Base-by-base conservation (phyloP, 2,329 filamentous ascomycete genomes). In the Emergomyces orientalis region DNA sequence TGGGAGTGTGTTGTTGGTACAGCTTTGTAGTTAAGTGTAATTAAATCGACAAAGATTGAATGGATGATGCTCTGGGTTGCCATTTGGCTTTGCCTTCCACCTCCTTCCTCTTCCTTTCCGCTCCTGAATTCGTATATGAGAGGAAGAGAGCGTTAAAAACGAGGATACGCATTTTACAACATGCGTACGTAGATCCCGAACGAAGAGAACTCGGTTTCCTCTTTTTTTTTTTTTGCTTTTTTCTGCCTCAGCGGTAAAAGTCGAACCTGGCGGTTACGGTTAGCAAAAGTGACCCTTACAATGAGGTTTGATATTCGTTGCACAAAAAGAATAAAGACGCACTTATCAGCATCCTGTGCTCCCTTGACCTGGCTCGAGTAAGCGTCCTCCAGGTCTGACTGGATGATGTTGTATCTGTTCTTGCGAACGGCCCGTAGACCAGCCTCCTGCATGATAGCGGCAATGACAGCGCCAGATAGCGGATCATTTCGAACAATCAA, bases 391-490 rank as follows among this genome's bases (percentile, higher is more conserved):
- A 99, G 81, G 78, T 99, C 94, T 66, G 84, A 86, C 81, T 99
- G 94, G 72, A 99, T 97, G 75, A 99, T 99, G 78, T 99, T 97
- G 80, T 99, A 99, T 71, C 94, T 83, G 79, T 99, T 97, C 86
- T 97, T 97, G 71, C 93, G 85, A 67, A 97, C 93, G 32, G 93
- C 93, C 68, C 92, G 86, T 69, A 99, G 82, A 68, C 94, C 94
- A 39, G 94, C 94, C 79, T 99, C 94, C 78, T 99, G 94, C 94
- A 99, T 99, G 74, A 99, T 96, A 60, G 94, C 94, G 57, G 94
- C 92, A 74, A 99, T 99, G 70, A 99, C 88, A 63, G 94, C 94
- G 70, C 94, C 94, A 58, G 90, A 95, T 58, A 99, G 81, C 1
- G 94, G 94, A 74, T 99, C 94, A 74, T 97, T 99, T 71, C 94